Conservation (phyloP, 352 stramenopile species). For the Phytophthora tentaculata region DNA sequence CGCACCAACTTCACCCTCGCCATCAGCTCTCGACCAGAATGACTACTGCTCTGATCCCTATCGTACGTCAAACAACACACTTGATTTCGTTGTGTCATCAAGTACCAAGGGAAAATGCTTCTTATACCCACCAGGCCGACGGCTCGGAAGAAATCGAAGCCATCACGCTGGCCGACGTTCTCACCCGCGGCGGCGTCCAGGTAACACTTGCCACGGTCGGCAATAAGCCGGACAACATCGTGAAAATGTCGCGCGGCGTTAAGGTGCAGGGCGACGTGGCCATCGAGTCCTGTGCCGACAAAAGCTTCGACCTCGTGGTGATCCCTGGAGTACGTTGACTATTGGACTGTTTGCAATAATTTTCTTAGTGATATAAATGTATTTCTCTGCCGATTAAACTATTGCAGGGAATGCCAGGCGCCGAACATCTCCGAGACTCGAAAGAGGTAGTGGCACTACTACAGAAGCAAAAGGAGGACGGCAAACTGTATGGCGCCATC, state of each 20-base stretch:
- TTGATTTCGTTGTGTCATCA: too few species aligned
- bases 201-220: slow-evolving; percentile 75
- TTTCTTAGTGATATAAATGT: too few species aligned
- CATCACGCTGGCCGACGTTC: slow-evolving; percentile 73
- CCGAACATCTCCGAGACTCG: slow-evolving; percentile 75
- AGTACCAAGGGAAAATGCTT: too few species aligned
- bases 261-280: slow-evolving; percentile 70
- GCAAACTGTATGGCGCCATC: slow-evolving; percentile 79
- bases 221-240: slow-evolving; percentile 61
- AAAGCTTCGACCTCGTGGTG: slow-evolving; percentile 72
- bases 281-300: slow-evolving; percentile 66
- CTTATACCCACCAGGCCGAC: too few species aligned
- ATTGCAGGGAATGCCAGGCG: slow-evolving; percentile 73
- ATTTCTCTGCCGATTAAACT: too few species aligned
- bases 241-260: slow-evolving; percentile 78
- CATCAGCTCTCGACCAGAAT: slow-evolving; percentile 27
- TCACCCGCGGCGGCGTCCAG: slow-evolving; percentile 69
- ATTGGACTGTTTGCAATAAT: too few species aligned
- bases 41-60: slow-evolving; percentile 45
- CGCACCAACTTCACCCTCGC: slow-evolving; percentile 9
- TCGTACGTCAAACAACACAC: slow-evolving; percentile 21
- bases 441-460: slow-evolving; percentile 61
- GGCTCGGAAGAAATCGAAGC: slow-evolving; percentile 87
- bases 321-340: slow-evolving; percentile 55
- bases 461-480: slow-evolving; percentile 63